Base-by-base conservation (phyloP, 2,329 filamentous ascomycete species). In the Dothiorella sarmentorum region DNA sequence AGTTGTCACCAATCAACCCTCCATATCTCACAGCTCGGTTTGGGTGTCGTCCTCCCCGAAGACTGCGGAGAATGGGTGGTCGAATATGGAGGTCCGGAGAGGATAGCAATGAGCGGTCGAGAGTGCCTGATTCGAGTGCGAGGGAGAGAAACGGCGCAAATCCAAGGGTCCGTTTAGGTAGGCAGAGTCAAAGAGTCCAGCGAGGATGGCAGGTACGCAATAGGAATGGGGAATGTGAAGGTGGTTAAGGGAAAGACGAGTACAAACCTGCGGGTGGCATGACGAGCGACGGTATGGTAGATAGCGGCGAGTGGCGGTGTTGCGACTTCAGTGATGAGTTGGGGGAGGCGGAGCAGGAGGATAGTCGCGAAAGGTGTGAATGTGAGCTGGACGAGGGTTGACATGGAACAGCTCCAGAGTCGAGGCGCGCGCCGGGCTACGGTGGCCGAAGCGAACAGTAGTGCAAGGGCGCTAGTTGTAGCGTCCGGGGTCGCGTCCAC, bases 181-280 rank as follows among this genome's bases (percentile, higher is more conserved):
- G 49, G 20, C 33, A 13, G 33, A n/a, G 31, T 35, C 20, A 17
- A 40, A 37, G 10, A 26, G 27, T n/a, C 17, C 10, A 17, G 22
- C 2, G 22, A 31, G 17, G 13, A 18, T n/a, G 29, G 40, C 31
- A 11, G 3, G 26, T 20, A 27, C 20, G 31, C 9, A 5, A 42
- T 17, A 26, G 31, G 15, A 22, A 45, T 45, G 53, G 27, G 53
- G n/a, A 17, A 47, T 15, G 26, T n/a, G 29, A 26, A 31, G n/a
- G 44, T n/a, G 44, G 9, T 33, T n/a, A 40, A 40, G 33, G n/a
- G 40, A 40, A 58, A 10, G 24, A 37, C 18, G 17, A 22, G n/a
- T 43, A 58, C 55, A 49, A 31, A 58, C 55, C 55, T 49, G 55
- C 37, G n/a, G 55, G 55, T 11, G 55, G 55, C 55, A 58, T 58